Evolutionary conservation across 768 basidiomycete genomes (phyloP).

Genomic region (Tulasnella sp.): DNA sequence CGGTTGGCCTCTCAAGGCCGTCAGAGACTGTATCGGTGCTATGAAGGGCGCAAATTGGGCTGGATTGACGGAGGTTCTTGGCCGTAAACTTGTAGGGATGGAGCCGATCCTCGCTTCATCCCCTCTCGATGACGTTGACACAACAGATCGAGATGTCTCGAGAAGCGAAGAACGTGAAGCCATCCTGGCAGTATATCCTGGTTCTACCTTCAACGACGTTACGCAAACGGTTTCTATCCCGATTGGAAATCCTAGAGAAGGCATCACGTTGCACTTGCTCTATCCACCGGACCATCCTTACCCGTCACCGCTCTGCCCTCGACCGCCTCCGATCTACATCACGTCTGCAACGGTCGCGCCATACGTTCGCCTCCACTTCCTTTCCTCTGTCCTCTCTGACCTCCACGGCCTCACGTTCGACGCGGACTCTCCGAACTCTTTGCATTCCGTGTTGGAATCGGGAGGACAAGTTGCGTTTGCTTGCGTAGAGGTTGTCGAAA

Average conservation of each 20-base stretch:
- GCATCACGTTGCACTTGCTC: conserved; percentile 57
- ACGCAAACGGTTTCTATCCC: conserved; percentile 27
- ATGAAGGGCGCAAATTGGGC: conserved; percentile 40
- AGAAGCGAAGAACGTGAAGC: conserved; percentile 30
- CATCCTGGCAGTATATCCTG: conserved; percentile 20
- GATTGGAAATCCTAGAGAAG: conserved; percentile 41
- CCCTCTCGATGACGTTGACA: conserved; percentile 19
- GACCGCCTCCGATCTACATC: conserved; percentile 62
- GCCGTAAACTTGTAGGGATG: conserved; percentile 44
- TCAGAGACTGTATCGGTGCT: conserved; percentile 41
- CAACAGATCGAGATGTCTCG: conserved; percentile 22
- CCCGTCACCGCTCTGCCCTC: conserved; percentile 33
- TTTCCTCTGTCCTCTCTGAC: conserved; percentile 49
- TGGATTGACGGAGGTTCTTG: conserved; percentile 44
- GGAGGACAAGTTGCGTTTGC: conserved; percentile 68
- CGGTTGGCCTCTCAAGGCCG: conserved; percentile 66
- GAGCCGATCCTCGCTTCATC: conserved; percentile 17
- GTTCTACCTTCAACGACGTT: neutral
- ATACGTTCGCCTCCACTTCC: conserved; percentile 77
- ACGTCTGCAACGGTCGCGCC: conserved; percentile 58
- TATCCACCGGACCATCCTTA: conserved; percentile 38
- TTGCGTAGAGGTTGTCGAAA: conserved; percentile 58
- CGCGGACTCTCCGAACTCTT: conserved; percentile 22
- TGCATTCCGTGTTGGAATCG: conserved; percentile 36
- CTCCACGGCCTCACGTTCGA: conserved; percentile 37